phyloP scores from a whole-genome alignment of 2,329 filamentous ascomycete genomes.

The Colletotrichum sp. region DNA sequence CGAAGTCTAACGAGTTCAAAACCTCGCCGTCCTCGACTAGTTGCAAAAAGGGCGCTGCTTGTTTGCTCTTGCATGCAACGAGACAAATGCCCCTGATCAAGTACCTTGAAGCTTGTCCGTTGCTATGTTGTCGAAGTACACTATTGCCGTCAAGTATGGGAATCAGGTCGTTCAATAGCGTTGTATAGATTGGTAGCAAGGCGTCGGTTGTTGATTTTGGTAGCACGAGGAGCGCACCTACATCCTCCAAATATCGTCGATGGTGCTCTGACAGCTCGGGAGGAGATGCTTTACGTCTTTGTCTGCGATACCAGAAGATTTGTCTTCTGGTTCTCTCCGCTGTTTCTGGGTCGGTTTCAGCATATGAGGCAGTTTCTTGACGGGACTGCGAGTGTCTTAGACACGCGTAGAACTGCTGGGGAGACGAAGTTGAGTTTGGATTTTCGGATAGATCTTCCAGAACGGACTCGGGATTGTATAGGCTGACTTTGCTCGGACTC shows the following conservation, averaged over 20 bases:
- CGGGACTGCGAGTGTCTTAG: background rate
- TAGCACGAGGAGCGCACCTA: conserved; percentile 17
- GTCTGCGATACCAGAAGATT: conserved; percentile 20
- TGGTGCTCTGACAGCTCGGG: conserved; percentile 9
- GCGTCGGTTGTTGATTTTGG: conserved; percentile 21
- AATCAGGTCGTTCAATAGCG: conserved; percentile 22
- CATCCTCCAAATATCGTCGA: conserved; percentile 20
- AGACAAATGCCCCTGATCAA: conserved; percentile 28
- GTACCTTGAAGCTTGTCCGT: conserved; percentile 24
- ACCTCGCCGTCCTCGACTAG: conserved; percentile 15
- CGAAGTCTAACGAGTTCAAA: conserved; percentile 22
- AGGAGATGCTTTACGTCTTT: background rate
- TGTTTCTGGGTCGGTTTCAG: background rate
- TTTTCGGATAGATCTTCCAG: conserved; percentile 16
- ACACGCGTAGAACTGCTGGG: background rate
- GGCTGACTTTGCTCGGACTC: conserved; percentile 16
- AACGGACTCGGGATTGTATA: conserved; percentile 25
- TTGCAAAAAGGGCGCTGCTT: conserved; percentile 27
- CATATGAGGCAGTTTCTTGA: background rate
- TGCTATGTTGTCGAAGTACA: conserved; percentile 22
- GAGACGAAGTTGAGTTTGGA: background rate
- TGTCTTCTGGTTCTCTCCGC: background rate
- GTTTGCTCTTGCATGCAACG: conserved; percentile 26
- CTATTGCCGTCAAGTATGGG: conserved; percentile 19
- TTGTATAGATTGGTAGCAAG: conserved; percentile 21